Percentiles rank a stretch among this genome's conserved stretches.
Conservation (phyloP, 1,284 basidiomycete genomes). For the Irpex sp. region DNA sequence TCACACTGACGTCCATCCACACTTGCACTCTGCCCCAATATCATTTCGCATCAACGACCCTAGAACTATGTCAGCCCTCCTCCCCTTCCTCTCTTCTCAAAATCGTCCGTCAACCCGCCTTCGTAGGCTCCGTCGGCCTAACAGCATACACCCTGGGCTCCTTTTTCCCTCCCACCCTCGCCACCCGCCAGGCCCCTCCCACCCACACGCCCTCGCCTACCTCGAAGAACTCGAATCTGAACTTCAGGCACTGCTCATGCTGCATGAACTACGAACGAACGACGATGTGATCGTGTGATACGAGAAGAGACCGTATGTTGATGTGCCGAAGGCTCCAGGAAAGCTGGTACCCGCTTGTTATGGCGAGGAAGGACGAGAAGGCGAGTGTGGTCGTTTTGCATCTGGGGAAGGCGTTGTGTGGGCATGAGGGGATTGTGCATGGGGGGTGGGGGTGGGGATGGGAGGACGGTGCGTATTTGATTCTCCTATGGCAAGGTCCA, state of each 20-base stretch:
- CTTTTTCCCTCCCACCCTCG: constrained; percentile 58
- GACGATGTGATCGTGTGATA: constrained; percentile 62
- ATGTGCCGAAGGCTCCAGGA: constrained; percentile 68
- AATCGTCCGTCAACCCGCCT: constrained; percentile 13
- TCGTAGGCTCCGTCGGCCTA: constrained; percentile 19
- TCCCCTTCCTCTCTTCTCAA: background rate
- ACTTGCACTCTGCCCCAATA: no score
- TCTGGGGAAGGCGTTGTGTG: no score
- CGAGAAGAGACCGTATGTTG: constrained; percentile 73
- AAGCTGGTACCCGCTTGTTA: no score
- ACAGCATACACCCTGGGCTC: constrained; percentile 52
- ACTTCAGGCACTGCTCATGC: constrained; percentile 63
- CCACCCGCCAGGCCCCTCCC: constrained; percentile 55
- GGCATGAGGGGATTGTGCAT: no score
- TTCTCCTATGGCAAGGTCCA: no score
- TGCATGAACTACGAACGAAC: constrained; percentile 47
- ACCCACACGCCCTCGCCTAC: constrained; percentile 60
- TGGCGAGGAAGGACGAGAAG: no score
- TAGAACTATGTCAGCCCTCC: no score
- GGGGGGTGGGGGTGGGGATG: no score
- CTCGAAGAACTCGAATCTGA: constrained; percentile 62
- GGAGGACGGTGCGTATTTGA: no score
- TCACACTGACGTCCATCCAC: no score
- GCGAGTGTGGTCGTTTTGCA: no score
- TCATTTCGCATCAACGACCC: no score